Evolutionary conservation across 2,329 filamentous ascomycete species (phyloP), one percentile per base, ranked within the genome.

Genomic region (Ophiostoma sp.): DNA sequence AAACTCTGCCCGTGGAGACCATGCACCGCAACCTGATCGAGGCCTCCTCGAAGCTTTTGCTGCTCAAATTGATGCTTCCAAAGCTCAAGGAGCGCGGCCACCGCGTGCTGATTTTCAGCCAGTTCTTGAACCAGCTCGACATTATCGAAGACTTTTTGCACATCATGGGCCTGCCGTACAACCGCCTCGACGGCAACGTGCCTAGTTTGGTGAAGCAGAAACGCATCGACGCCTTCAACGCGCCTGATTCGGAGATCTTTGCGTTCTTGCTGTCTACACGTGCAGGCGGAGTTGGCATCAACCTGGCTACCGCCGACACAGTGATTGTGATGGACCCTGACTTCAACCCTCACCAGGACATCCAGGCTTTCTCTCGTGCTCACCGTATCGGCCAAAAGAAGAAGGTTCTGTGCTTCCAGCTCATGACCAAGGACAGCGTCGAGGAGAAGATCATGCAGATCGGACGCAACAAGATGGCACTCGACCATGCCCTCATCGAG

Each of bases 401-500:
- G 73, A 97, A 96, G 74, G 95, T 99, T 0, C 83, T 99, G 1
- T 96, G 96, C 72, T 97, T 98, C 74, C 94, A 98, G 76, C 81
- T 99, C 0, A 92, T 97, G 82, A 98, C 93, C 1, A 90, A 93
- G 69, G 86, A 89, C 55, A 94, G 89, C 41, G 92, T 90, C 0
- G 95, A 99, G 76, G 95, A 99, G 78, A 93, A 94, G 75, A 98
- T 99, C 67, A 90, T 98, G 82, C 92, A 97, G 76, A 92, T 96
- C 73, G 95, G 95, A 5, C 90, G 92, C 73, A 96, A 92, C 78
- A 99, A 99, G 80, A 92, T 99, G 87, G 92, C 92, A 0, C 84
- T 99, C 0, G 95, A 99, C 74, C 93, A 98, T 77, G 91, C 95
- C 0, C 84, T 99, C 27, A 97, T 99, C 70, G 93, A 98, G 76